These are phyloP conservation scores for Amanita rubescens DNA, from an alignment of 768 basidiomycete species.

Conservation along the genomic window DNA sequence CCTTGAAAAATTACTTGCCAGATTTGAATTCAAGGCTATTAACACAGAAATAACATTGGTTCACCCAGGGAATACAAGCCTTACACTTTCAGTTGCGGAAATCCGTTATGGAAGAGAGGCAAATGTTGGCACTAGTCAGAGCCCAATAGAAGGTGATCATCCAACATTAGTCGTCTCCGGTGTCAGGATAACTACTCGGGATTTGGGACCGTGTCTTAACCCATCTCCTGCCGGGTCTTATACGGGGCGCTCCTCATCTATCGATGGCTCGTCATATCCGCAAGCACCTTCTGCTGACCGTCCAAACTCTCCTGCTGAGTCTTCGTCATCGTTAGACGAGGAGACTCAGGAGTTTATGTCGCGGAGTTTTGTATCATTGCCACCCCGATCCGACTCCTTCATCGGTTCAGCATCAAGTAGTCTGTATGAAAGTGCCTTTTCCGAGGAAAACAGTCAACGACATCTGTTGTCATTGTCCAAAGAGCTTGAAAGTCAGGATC, in stretches of 20 bases:
- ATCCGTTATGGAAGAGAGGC: constrained; percentile 50
- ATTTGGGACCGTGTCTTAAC: constrained; percentile 22
- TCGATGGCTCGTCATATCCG: constrained; percentile 12
- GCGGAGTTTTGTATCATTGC: constrained; percentile 62
- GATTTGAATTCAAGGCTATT: constrained; percentile 69
- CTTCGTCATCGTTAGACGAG: constrained; percentile 58
- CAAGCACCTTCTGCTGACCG: constrained; percentile 17
- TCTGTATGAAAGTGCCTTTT: constrained; percentile 75
- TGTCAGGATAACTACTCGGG: constrained; percentile 27
- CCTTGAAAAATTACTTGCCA: constrained; percentile 69
- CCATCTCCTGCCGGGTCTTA: neutral
- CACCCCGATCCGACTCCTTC: constrained; percentile 37
- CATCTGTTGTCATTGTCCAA: neutral
- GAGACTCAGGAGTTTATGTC: constrained; percentile 63
- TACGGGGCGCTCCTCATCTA: neutral
- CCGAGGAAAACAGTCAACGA: constrained; percentile 14
- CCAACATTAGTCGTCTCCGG: constrained; percentile 53
- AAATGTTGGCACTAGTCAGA: constrained; percentile 3
- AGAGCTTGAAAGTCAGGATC: neutral
- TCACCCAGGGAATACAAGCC: constrained; percentile 53
- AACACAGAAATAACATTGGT: constrained; percentile 64
- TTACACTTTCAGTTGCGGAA: constrained; percentile 52
- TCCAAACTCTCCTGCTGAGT: constrained; percentile 42
- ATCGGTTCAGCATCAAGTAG: constrained; percentile 48
- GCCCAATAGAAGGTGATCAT: constrained; percentile 19